Percentiles rank a stretch among this genome's conserved stretches.
Evolutionary conservation across 2,329 filamentous ascomycete genomes (phyloP).

Genomic region (Cercospora beticola): DNA sequence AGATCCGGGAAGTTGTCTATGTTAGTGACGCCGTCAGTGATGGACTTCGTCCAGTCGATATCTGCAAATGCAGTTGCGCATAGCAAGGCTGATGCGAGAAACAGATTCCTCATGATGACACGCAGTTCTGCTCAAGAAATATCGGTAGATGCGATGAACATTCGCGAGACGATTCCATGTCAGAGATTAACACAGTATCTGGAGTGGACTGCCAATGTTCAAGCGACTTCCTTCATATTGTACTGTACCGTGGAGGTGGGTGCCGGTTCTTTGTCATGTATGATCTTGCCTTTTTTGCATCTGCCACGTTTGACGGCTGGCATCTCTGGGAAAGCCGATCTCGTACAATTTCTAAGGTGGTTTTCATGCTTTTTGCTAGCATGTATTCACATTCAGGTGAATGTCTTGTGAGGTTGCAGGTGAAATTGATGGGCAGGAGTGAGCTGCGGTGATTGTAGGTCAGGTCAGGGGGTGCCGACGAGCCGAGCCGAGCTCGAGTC

Average conservation of each 20-base stretch:
- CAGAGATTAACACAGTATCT: too few species aligned
- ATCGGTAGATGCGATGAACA: background rate
- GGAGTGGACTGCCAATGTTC: background rate
- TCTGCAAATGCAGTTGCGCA: background rate
- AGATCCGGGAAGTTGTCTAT: conserved; percentile 41
- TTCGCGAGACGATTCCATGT: background rate
- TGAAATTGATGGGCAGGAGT: background rate
- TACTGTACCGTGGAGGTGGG: too few species aligned
- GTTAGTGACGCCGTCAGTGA: background rate
- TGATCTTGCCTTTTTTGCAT: background rate
- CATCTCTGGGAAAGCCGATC: background rate
- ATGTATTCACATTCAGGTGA: too few species aligned
- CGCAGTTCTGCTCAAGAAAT: background rate
- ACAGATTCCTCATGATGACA: background rate
- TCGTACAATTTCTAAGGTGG: background rate
- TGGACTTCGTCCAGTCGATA: background rate
- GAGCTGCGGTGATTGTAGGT: background rate
- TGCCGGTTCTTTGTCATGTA: background rate
- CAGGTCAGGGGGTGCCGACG: background rate
- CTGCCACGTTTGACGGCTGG: background rate
- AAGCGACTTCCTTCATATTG: background rate
- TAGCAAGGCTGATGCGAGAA: background rate
- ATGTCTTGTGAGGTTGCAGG: background rate
- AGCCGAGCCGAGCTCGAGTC: conserved; percentile 2
- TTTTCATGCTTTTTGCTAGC: too few species aligned